These are phyloP conservation scores for Calonectria crousiana DNA, from an alignment of 2,329 filamentous ascomycete species.

Conservation along the genomic window DNA sequence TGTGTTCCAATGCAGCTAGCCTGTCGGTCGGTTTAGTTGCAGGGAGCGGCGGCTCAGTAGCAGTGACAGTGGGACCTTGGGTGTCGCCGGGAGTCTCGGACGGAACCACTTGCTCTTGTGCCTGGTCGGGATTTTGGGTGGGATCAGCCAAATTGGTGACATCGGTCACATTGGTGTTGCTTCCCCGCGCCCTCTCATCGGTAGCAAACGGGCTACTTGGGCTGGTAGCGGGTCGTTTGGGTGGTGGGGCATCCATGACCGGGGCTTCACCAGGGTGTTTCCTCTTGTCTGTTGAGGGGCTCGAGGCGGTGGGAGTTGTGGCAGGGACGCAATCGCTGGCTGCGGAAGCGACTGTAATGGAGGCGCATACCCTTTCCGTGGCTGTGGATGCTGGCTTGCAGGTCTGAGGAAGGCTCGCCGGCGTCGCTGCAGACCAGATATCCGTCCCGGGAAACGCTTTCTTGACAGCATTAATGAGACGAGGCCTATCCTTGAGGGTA, in stretches of 20 bases:
- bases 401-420: neutral
- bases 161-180: neutral
- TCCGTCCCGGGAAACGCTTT: slow-evolving; percentile 6
- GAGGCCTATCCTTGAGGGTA: neutral
- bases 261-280: neutral
- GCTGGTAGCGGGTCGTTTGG: neutral
- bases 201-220: neutral
- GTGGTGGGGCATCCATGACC: neutral
- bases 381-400: neutral
- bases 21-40: neutral
- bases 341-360: neutral
- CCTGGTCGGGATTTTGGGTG: neutral
- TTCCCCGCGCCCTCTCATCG: neutral
- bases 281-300: neutral
- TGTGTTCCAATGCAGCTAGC: neutral
- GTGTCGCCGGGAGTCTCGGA: slow-evolving; percentile 1
- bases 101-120: neutral
- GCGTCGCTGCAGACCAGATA: slow-evolving; percentile 17
- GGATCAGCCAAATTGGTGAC: neutral
- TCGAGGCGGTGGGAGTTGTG: neutral
- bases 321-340: neutral
- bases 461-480: neutral
- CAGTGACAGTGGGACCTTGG: neutral
- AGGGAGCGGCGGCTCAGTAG: neutral
- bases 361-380: neutral